Conservation (phyloP, 2,329 filamentous ascomycete genomes). For the Dactylonectria estremocensis region DNA sequence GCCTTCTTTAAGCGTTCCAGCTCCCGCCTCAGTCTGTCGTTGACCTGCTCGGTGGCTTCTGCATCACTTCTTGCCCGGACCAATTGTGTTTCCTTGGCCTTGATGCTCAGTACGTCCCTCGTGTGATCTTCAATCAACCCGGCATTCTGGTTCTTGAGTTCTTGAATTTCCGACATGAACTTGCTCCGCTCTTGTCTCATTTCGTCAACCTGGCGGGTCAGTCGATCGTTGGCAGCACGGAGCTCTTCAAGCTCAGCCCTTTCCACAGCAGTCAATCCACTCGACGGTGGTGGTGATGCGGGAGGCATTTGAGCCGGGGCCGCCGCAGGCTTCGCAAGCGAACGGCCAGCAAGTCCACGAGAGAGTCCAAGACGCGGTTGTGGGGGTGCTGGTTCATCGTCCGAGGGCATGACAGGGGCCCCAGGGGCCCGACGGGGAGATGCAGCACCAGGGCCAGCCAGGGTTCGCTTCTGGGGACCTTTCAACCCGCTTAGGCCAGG, state of each 20-base stretch:
- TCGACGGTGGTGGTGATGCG: constrained; percentile 71
- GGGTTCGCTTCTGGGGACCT: constrained; percentile 69
- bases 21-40: constrained; percentile 87
- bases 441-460: constrained; percentile 64
- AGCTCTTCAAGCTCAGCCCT: constrained; percentile 94
- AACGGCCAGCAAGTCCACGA: constrained; percentile 88
- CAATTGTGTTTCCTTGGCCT: constrained; percentile 97
- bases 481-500: constrained; percentile 72
- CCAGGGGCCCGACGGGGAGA: constrained; percentile 69
- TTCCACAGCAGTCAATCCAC: constrained; percentile 83
- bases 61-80: constrained; percentile 92
- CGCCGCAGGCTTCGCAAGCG: constrained; percentile 81
- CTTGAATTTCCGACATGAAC: constrained; percentile 88
- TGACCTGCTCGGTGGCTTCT: constrained; percentile 88
- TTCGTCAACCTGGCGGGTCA: constrained; percentile 83
- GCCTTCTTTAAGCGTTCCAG: constrained; percentile 95
- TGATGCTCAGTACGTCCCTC: constrained; percentile 93
- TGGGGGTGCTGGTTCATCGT: constrained; percentile 73
- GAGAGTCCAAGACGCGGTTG: constrained; percentile 76
- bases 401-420: constrained; percentile 64
- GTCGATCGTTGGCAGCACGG: constrained; percentile 84
- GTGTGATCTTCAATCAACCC: constrained; percentile 98
- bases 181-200: constrained; percentile 85
- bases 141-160: constrained; percentile 97
- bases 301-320: constrained; percentile 66